Evolutionary conservation across 305 asterid species (phyloP).

Genomic region (Fraxinus platypoda): DNA sequence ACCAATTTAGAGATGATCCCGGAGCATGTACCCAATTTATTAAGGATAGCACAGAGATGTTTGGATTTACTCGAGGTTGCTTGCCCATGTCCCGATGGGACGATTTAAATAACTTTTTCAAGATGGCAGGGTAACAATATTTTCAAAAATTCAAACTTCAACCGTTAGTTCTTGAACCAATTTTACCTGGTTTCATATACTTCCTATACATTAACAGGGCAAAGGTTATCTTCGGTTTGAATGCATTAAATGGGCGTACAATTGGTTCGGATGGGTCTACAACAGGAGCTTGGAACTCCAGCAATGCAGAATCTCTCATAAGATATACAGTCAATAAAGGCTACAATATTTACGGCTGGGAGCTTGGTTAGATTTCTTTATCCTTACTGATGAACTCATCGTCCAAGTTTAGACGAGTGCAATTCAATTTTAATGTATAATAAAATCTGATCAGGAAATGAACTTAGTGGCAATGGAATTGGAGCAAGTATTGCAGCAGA

Average conservation of each 20-base stretch:
- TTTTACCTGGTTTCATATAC: not conserved
- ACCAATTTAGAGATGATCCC: constrained; percentile 44
- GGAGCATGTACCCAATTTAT: constrained; percentile 49
- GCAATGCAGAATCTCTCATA: constrained; percentile 63
- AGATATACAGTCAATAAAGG: constrained; percentile 53
- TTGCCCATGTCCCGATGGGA: constrained; percentile 80
- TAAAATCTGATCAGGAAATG: constrained; percentile 54
- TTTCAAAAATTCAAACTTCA: not conserved
- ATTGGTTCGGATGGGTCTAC: constrained; percentile 35
- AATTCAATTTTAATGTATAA: not conserved
- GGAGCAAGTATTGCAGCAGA: constrained; percentile 66
- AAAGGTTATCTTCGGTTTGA: constrained; percentile 61
- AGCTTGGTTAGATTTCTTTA: constrained; percentile 60
- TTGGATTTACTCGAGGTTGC: constrained; percentile 76
- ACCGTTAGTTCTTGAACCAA: not conserved
- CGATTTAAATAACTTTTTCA: constrained; percentile 59
- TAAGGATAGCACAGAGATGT: constrained; percentile 40
- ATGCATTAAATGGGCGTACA: constrained; percentile 54
- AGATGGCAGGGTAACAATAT: constrained; percentile 47
- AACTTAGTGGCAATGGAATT: constrained; percentile 73
- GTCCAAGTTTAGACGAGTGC: not conserved
- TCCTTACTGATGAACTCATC: not conserved
- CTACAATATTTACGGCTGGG: constrained; percentile 71
- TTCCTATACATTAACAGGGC: constrained; percentile 41
- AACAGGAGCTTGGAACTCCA: constrained; percentile 72